Conservation (phyloP, 164 flowering plant genomes). For the Dillenia turbinata region DNA sequence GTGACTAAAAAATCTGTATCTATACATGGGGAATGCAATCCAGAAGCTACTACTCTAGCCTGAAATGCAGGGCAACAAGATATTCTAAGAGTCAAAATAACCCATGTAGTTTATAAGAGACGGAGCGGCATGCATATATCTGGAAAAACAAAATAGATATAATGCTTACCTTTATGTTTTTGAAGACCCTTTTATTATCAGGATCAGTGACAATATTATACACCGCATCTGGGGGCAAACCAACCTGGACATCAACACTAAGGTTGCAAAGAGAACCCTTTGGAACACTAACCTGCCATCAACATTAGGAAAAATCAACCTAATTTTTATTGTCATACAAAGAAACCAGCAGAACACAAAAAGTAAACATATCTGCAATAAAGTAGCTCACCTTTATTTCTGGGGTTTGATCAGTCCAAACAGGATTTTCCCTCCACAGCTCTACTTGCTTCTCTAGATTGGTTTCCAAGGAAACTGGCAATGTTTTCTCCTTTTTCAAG, state of each 20-base stretch:
- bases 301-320: slow-evolving; percentile 1
- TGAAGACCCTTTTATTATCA: slow-evolving; percentile 87
- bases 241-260: slow-evolving; percentile 58
- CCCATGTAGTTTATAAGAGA: too few relatives aligned
- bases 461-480: slow-evolving; percentile 22
- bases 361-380: not conserved
- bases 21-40: too few relatives aligned
- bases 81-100: not conserved
- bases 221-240: slow-evolving; percentile 96
- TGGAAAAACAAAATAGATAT: not conserved
- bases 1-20: not conserved
- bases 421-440: slow-evolving; percentile 84
- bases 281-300: slow-evolving; percentile 83
- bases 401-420: slow-evolving; percentile 66
- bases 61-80: not conserved
- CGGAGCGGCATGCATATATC: too few relatives aligned
- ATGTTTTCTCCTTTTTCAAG: slow-evolving; percentile 20
- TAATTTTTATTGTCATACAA: not conserved
- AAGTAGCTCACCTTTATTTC: slow-evolving; percentile 49
- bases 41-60: too few relatives aligned
- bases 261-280: slow-evolving; percentile 93
- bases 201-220: slow-evolving; percentile 88
- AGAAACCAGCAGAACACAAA: not conserved
- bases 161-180: slow-evolving; percentile 80
- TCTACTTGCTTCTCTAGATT: slow-evolving; percentile 69